A percentile compares a stretch with the other conserved stretches of the same genome.
These are phyloP conservation scores for Carex kokanica DNA, from an alignment of 176 grass and related monocot species.

Conservation along the genomic window DNA sequence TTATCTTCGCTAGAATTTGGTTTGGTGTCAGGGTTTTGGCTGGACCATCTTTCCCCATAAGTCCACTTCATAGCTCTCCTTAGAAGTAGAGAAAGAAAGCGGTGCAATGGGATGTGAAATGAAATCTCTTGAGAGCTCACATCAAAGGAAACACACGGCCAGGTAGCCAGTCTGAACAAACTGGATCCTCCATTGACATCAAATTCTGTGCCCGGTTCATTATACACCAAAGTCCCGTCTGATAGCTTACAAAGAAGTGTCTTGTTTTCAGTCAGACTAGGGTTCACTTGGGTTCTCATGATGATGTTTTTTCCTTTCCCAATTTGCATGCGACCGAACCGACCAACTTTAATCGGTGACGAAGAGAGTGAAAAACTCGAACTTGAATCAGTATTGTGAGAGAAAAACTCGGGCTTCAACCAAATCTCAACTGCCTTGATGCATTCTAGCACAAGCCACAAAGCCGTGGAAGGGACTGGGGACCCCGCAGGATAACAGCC, in stretches of 20 bases:
- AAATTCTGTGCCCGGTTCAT: slow-evolving; percentile 51
- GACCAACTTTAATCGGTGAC: slow-evolving; percentile 26
- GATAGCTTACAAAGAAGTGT: slow-evolving; percentile 43
- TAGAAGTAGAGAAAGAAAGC: slow-evolving; percentile 85
- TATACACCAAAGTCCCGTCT: slow-evolving; percentile 57
- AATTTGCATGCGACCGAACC: slow-evolving; percentile 13
- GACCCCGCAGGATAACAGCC: not conserved
- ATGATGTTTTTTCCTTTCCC: slow-evolving; percentile 25
- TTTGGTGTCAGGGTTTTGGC: slow-evolving; percentile 26
- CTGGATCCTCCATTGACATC: slow-evolving; percentile 45
- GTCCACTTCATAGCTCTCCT: slow-evolving; percentile 55
- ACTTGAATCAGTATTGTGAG: slow-evolving; percentile 29
- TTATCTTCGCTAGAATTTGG: slow-evolving; percentile 34
- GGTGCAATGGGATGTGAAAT: slow-evolving; percentile 95
- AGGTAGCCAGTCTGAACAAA: slow-evolving; percentile 53
- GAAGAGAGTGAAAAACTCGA: slow-evolving; percentile 27
- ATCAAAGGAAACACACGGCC: slow-evolving; percentile 82
- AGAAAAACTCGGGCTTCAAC: slow-evolving; percentile 48
- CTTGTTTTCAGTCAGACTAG: slow-evolving; percentile 23
- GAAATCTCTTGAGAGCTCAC: slow-evolving; percentile 94
- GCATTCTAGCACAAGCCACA: slow-evolving; percentile 69
- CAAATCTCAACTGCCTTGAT: slow-evolving; percentile 79
- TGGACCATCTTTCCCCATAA: slow-evolving; percentile 55
- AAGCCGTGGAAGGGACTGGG: slow-evolving; percentile 40
- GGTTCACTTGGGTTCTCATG: slow-evolving; percentile 12